These are phyloP conservation scores for Arabidopsis suecica DNA, from an alignment of 345 rosid genomes.

Conservation along the genomic window DNA sequence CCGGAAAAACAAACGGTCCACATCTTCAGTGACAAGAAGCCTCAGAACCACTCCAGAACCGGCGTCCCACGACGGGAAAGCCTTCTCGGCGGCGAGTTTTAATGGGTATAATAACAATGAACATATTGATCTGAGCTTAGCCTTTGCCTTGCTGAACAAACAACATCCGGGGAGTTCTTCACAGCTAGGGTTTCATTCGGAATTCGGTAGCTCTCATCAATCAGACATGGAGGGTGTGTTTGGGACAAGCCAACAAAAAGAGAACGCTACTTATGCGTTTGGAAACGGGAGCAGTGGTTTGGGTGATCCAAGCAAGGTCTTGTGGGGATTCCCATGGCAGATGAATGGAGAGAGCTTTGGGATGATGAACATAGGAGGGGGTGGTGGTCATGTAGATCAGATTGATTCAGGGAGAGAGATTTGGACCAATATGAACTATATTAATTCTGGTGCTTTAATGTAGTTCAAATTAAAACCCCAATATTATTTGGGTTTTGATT, in stretches of 20 bases:
- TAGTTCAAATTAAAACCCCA: conserved; percentile 38
- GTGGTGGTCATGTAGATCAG: conserved; percentile 40
- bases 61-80: conserved; percentile 43
- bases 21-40: conserved; percentile 50
- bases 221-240: conserved; percentile 39
- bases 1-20: conserved; percentile 71
- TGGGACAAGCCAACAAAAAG: conserved; percentile 35
- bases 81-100: conserved; percentile 48
- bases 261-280: conserved; percentile 32
- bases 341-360: conserved; percentile 54
- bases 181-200: conserved; percentile 57
- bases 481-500: conserved; percentile 42
- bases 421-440: conserved; percentile 55
- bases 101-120: conserved; percentile 49
- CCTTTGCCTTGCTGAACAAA: conserved; percentile 78
- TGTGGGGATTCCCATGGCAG: conserved; percentile 87
- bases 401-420: conserved; percentile 60
- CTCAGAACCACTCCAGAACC: conserved; percentile 52
- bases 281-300: conserved; percentile 48
- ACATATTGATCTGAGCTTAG: conserved; percentile 68
- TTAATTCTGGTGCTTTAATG: conserved; percentile 53
- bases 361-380: conserved; percentile 44
- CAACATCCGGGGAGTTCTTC: conserved; percentile 49
- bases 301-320: conserved; percentile 52
- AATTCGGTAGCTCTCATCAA: conserved; percentile 37